A percentile compares a stretch with the other conserved stretches of the same genome.
Conservation (phyloP, 2,329 filamentous ascomycete species). For the Apiospora rasikravindrae region DNA sequence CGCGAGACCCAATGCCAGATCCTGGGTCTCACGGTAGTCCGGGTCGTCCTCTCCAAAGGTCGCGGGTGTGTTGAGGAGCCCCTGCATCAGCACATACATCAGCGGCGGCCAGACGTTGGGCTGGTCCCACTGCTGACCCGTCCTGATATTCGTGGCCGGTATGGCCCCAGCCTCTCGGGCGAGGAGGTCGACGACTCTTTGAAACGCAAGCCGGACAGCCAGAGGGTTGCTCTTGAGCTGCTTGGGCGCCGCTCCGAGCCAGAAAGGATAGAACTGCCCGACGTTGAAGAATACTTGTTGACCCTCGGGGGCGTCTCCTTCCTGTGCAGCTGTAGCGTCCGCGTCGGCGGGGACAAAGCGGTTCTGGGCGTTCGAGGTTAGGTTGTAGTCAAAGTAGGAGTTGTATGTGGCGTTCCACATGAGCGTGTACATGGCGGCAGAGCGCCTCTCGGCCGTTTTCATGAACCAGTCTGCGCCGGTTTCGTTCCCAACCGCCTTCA, state of each 20-base stretch:
- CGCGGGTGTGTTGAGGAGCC: constrained; percentile 63
- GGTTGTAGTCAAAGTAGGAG: constrained; percentile 73
- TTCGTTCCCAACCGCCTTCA: constrained; percentile 55
- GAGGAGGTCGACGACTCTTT: constrained; percentile 59
- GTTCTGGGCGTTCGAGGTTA: constrained; percentile 62
- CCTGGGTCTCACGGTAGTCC: constrained; percentile 58
- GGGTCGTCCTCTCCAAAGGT: constrained; percentile 60
- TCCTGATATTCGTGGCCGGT: constrained; percentile 64
- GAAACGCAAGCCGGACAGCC: constrained; percentile 59
- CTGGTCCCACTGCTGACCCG: constrained; percentile 73
- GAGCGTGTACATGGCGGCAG: constrained; percentile 65
- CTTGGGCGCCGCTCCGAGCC: constrained; percentile 66
- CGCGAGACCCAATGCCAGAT: constrained; percentile 61
- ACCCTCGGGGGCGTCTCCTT: constrained; percentile 54
- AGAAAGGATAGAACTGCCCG: constrained; percentile 71
- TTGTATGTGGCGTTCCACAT: constrained; percentile 69
- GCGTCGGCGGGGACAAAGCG: constrained; percentile 57
- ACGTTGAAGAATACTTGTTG: constrained; percentile 63
- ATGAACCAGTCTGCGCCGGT: constrained; percentile 56
- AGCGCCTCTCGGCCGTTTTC: constrained; percentile 55
- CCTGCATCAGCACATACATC: constrained; percentile 67
- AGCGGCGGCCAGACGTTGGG: constrained; percentile 74
- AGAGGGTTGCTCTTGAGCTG: constrained; percentile 63
- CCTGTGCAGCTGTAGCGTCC: constrained; percentile 49
- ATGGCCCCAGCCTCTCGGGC: constrained; percentile 60